Base-by-base conservation (phyloP, 1,139 yeast genomes). In the Candida labiduridarum region DNA sequence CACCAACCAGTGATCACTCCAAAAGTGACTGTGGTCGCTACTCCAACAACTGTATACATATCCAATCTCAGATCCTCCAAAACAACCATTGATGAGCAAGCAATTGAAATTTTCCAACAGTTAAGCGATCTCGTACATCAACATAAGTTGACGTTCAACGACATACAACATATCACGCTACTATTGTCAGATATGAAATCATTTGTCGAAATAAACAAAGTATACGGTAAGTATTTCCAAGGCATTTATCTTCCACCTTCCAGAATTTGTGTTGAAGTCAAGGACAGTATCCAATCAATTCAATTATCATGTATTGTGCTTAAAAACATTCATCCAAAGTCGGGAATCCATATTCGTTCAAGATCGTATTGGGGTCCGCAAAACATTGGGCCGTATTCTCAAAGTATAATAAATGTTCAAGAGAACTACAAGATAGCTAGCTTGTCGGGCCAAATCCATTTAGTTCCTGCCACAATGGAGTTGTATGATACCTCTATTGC, bases 331-430 rank as follows among this genome's bases (percentile, higher is more conserved):
- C 48, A 55, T 1, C 56, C 56, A 27, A 83, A 84, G 57, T 71
- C 71, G 40, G 97, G 98, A 0, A 72, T 94, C 22, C 98, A 94
- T 63, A 89, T 94, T 4, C 90, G 94, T 59, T 90, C 98, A 0
- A 76, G 94, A 51, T 90, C 97, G 29, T 91, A 87, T 65, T 94
- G 99, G 99, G 97, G 97, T 0, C 99, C 99, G 0, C 95, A 96
- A 44, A 94, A 94, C 59, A 94, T 94, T 50, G 99, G 99, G 0
- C 99, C 99, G 0, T 94, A 94, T 64, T 92, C 99, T 0, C 99
- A 94, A 66, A 82, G 94, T 0, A 81, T 85, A 11, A 72, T 82
- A 46, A 80, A 76, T 49, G 64, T 65, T 7, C 69, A 68, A 15
- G 76, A 79, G 30, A 49, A 50, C 7, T 63, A 65, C 50, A 67